Evolutionary conservation across 495 filamentous ascomycete species (phyloP).

Genomic region (Penicillium argentinense): DNA sequence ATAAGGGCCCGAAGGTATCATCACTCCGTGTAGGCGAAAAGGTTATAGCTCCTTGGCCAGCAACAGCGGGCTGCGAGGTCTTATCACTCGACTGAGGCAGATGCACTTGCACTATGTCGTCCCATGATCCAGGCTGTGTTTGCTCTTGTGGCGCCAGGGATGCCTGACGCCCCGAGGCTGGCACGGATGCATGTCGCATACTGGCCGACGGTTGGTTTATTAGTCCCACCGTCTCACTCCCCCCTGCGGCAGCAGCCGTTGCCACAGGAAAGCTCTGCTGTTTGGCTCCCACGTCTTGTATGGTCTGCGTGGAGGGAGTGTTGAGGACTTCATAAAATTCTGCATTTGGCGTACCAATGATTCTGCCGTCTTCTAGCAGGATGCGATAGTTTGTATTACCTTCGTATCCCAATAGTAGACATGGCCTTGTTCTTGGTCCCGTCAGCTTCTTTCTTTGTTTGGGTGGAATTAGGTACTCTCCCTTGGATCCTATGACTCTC

Average conservation of each 20-base stretch:
- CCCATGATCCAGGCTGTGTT: background rate
- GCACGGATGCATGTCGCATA: conserved; percentile 13
- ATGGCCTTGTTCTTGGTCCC: conserved; percentile 18
- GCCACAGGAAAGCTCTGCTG: conserved; percentile 10
- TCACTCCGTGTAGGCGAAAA: conserved; percentile 2
- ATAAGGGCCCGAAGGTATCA: conserved; percentile 10
- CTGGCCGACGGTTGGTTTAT: conserved; percentile 8
- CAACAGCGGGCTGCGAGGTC: conserved; percentile 12
- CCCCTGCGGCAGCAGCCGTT: conserved; percentile 19
- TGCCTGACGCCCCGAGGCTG: conserved; percentile 10
- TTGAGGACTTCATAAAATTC: conserved; percentile 19
- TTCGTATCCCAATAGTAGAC: conserved; percentile 21
- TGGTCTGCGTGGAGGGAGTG: conserved; percentile 21
- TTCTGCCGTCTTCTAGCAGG: conserved; percentile 23
- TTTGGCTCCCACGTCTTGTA: conserved; percentile 18
- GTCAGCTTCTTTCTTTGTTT: conserved; percentile 28
- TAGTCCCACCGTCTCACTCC: conserved; percentile 17
- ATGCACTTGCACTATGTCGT: conserved; percentile 7
- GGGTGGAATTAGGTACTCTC: conserved; percentile 12
- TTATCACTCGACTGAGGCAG: conserved; percentile 8
- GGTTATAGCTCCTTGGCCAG: conserved; percentile 8
- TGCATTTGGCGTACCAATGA: conserved; percentile 18
- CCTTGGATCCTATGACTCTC: conserved; percentile 20
- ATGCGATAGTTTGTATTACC: conserved; percentile 26
- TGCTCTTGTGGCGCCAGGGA: conserved; percentile 9